Percentiles rank a stretch among this genome's conserved stretches.
phyloP scores from a whole-genome alignment of 495 filamentous ascomycete species.

The Aspergillus saccharolyticus region DNA sequence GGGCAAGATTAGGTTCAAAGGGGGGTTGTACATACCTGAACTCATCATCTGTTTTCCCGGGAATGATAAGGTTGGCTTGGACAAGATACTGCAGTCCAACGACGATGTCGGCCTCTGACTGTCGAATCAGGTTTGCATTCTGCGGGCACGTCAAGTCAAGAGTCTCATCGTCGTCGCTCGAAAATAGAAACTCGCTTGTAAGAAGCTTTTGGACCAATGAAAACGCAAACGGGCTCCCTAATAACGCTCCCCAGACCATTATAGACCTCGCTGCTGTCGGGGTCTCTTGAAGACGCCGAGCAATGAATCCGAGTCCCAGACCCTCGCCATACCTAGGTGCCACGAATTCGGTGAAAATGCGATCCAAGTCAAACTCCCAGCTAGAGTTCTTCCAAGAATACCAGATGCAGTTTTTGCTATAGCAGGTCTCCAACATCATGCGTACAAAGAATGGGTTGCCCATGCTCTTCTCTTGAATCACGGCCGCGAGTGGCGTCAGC shows the following conservation, averaged over 20 bases:
- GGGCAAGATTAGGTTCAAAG: background rate
- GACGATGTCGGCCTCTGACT: constrained; percentile 52
- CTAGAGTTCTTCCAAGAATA: constrained; percentile 73
- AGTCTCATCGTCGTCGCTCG: constrained; percentile 31
- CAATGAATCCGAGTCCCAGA: constrained; percentile 75
- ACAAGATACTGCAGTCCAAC: constrained; percentile 74
- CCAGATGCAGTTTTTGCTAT: constrained; percentile 81
- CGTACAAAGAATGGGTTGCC: constrained; percentile 86
- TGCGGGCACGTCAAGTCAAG: constrained; percentile 32
- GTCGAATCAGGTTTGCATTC: constrained; percentile 29
- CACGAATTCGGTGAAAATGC: constrained; percentile 75
- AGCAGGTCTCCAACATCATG: constrained; percentile 83
- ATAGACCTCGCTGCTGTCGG: constrained; percentile 68
- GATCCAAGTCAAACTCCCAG: constrained; percentile 83
- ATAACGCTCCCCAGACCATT: constrained; percentile 76
- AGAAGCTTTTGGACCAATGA: constrained; percentile 72
- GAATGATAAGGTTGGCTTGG: constrained; percentile 68
- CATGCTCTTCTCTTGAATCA: constrained; percentile 74
- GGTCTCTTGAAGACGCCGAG: constrained; percentile 68
- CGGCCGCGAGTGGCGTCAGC: constrained; percentile 50
- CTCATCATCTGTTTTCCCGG: constrained; percentile 71
- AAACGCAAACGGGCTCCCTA: constrained; percentile 78
- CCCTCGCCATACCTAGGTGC: constrained; percentile 69
- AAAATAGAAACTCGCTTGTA: constrained; percentile 59
- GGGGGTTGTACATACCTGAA: constrained; percentile 48